Evolutionary conservation across 768 basidiomycete genomes (phyloP), one percentile per base, ranked within the genome.

Genomic region (Pleurotus djamor): DNA sequence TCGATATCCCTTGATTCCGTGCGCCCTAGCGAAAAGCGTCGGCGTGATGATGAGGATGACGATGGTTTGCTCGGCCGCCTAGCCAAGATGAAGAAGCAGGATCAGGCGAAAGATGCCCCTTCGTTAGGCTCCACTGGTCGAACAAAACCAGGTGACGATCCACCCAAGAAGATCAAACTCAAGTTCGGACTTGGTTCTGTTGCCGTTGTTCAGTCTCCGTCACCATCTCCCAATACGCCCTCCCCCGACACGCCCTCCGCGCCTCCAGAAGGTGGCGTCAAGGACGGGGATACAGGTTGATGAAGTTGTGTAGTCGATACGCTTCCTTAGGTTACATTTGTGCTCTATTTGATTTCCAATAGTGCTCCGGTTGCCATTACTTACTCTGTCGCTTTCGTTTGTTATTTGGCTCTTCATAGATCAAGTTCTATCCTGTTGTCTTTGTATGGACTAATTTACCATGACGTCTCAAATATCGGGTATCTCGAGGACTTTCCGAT

Each of bases 241-340:
- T 72, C 77, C 12, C 66, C 80, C 28, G 63, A 8, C 17, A n/a
- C 75, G 9, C 69, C 72, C 4, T 72, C 77, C 10, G 68, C 76
- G 56, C 78, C 84, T 68, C 83, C 89, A 85, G 81, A 85, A 80
- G 71, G 79, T 61, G 79, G 83, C 67, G 78, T 81, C 60, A 91
- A 91, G 73, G 88, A 91, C 65, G 88, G 86, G 57, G 89, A 91
- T 69, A 88, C 83, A 44, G 89, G 89, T 62, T 91, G 79, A 71
- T 32, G 28, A 36, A 16, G 13, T 57, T 60, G 43, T 34, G 34
- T 5, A n/a, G n/a, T n/a, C 28, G 17, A 48, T 47, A 33, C 21
- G 3, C 50, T 44, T 14, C 43, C 35, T 32, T 35, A 21, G 45
- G 13, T 13, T 38, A 7, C 21, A 34, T 37, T 33, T 32, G 28